Base-by-base conservation (phyloP, 2,329 filamentous ascomycete genomes). In the Immersiporthe knoxdaviesiana region DNA sequence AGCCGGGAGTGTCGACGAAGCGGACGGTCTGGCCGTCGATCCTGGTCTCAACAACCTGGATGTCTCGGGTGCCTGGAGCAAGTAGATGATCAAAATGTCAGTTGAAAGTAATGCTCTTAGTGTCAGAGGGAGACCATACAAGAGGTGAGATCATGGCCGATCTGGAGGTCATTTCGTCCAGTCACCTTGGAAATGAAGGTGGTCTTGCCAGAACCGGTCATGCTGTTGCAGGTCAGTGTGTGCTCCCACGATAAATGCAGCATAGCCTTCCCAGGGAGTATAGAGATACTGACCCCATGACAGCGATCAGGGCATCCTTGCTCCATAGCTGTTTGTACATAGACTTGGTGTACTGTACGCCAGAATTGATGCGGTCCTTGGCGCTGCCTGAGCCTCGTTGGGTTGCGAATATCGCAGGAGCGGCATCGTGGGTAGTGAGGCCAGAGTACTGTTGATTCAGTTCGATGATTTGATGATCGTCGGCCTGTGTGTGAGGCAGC, bases 1-100 rank as follows among this genome's bases (percentile, higher is more conserved):
- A 84, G 0, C 83, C 83, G 0, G 83, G 83, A 0, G 83, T 85
- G 71, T 85, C 83, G 69, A 84, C 77, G 18, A 80, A 76, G 44
- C 73, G 73, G 37, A 79, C 75, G 16, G 70, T 74, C 24, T 72
- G 74, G 21, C 74, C 75, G 37, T 74, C 72, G 44, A 78, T 73
- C 47, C 74, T 73, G 27, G 74, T 74, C 67, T 76, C 74, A 44
- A 77, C 69, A 37, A 77, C 71, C 41, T 75, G 70, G 41, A 78
- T 75, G 24, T 77, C 74, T 27, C 72, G 73, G 2, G 77, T 78
- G 69, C 77, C 77, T 78, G 58, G 39, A 7, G 3, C 3, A 18
- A 32, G 41, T 27, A 21, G 37, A 12, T 39, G 37, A 50, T 14
- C 44, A 16, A 50, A 4, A 24, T 2, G 44, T 66, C 10, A 67